These are phyloP conservation scores for Hypoxylon perforatum DNA, from an alignment of 495 filamentous ascomycete genomes.

Conservation along the genomic window DNA sequence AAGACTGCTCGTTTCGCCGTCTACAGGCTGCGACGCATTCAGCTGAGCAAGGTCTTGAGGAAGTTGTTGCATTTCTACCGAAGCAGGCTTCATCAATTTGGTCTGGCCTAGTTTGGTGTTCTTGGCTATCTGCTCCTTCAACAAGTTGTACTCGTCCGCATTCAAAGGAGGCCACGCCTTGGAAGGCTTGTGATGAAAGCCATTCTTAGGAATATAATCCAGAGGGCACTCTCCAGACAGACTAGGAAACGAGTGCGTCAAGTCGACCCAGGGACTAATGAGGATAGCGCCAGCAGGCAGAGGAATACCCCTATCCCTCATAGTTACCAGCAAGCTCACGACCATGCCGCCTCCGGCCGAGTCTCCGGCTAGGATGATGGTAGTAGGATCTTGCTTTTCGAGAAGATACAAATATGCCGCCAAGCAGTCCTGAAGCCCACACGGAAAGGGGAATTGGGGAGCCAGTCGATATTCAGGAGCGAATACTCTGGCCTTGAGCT, in stretches of 20 bases:
- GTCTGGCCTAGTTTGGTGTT: conserved; percentile 22
- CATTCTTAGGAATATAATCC: conserved; percentile 88
- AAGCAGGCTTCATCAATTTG: conserved; percentile 26
- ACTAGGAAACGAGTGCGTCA: conserved; percentile 94
- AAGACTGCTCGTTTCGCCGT: conserved; percentile 39
- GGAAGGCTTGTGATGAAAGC: conserved; percentile 87
- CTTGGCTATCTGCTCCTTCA: conserved; percentile 54
- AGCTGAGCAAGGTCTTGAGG: conserved; percentile 32
- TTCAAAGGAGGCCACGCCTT: conserved; percentile 91
- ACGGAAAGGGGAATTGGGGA: conserved; percentile 95
- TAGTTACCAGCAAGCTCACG: conserved; percentile 77
- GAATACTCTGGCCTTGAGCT: conserved; percentile 87
- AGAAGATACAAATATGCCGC: conserved; percentile 87
- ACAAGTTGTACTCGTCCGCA: conserved; percentile 65
- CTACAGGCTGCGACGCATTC: conserved; percentile 11
- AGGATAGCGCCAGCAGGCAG: conserved; percentile 89
- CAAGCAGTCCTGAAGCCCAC: conserved; percentile 87
- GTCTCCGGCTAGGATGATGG: conserved; percentile 86
- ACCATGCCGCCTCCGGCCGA: conserved; percentile 93
- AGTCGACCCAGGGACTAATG: conserved; percentile 92
- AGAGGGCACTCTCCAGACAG: conserved; percentile 75
- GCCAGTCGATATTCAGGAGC: conserved; percentile 89
- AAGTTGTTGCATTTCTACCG: conserved; percentile 34
- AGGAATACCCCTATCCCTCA: conserved; percentile 83
- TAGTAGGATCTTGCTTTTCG: conserved; percentile 74